Base-by-base conservation (phyloP, 345 rosid genomes). In the Syzygium grande region DNA sequence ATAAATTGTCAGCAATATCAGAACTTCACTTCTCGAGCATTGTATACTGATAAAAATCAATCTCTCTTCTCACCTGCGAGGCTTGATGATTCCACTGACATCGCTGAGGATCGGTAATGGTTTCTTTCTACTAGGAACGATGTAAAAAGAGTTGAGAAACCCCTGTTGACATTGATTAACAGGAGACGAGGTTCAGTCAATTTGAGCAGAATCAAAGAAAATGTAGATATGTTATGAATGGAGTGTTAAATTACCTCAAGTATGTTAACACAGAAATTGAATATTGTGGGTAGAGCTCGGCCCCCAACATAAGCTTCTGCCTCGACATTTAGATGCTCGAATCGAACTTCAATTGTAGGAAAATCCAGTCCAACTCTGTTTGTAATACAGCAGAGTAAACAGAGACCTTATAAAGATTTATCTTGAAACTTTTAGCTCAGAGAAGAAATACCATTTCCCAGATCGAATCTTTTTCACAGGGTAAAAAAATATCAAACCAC, bases 311-410 rank as follows among this genome's bases (percentile, higher is more conserved):
- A 89, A 85, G 97, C 94, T 89, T 94, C 92, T 22, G 96, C 97
- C 86, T 94, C 94, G 4, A 95, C 91, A 84, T 90, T 94, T 8
- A 97, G 55, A 91, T 94, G 94, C 91, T 97, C 96, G 30, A 96
- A 96, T 88, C 98, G 92, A 19, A 97, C 99, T 92, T 97, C 98
- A 87, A 97, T 96, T 4, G 96, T 94, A 52, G 99, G 98, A 88
- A 96, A 89, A 80, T 96, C 97, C 27, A 97, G 91, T 85, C 98
- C 98, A 87, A 97, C 99, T 88, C 99, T 96, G 93, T 19, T 38
- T 87, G 65, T 25, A 54, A 86, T 38, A 34, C 23, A 86, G 53
- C 30, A 54, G 12, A 68, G 54, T 30, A 79, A 80, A 22, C 54
- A 58, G 53, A 52, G 6, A 61, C 11, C 53, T 58, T 58, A n/a